Evolutionary conservation across 2,329 filamentous ascomycete genomes (phyloP), one percentile per base, ranked within the genome.

Genomic region (Hypoxylon sp.): DNA sequence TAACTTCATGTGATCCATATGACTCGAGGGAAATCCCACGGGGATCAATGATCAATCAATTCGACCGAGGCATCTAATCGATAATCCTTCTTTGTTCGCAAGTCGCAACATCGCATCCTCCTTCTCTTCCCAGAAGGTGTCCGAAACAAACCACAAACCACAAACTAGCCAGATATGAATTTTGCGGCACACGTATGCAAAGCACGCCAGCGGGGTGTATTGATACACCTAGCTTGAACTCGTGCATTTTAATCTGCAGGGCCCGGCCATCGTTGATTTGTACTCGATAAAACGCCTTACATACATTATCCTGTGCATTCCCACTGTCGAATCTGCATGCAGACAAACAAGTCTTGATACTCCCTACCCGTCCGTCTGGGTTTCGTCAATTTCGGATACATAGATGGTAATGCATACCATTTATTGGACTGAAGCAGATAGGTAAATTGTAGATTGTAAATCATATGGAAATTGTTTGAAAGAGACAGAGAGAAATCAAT

Each of bases 91-190:
- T 41, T 37, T 36, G 27, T 49, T 46, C 42, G 31, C 44, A n/a
- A n/a, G n/a, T n/a, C n/a, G n/a, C n/a, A n/a, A n/a, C n/a, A n/a
- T n/a, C n/a, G n/a, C n/a, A 53, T 50, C 31, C 36, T 57, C 41
- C 50, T 57, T 54, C 54, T 57, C n/a, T 42, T 45, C 30, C 15
- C 20, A 53, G 53, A 53, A 57, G 53, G 49, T 57, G 35, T 40
- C 19, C 23, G 21, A 6, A 6, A 25, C 5, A 44, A 36, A 38
- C 29, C 44, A 13, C 44, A 13, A 40, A 44, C 25, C 38, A 25
- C 17, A n/a, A 37, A 29, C 36, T 17, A 54, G 23, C 27, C n/a
- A 38, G 27, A 37, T 36, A 29, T 23, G 16, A 41, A 25, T 47
- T 51, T 47, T 19, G 26, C 30, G 36, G 43, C 32, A 36, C 34